Evolutionary conservation across 768 basidiomycete species (phyloP).

Genomic region (Panaeolus cyanescens): DNA sequence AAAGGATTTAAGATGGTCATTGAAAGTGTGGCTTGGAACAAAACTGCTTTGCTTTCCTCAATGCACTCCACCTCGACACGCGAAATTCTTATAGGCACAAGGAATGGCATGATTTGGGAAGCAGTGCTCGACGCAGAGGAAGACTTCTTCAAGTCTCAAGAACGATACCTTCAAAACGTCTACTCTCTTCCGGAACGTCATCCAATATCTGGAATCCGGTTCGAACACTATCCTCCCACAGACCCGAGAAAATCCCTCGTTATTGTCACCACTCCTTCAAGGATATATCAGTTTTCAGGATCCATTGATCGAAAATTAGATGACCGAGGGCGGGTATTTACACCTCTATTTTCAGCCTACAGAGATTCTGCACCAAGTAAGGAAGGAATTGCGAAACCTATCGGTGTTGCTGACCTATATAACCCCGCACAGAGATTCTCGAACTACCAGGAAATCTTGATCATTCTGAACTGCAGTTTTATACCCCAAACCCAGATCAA

Average conservation of each 20-base stretch:
- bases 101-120: constrained; percentile 86
- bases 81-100: constrained; percentile 85
- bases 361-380: constrained; percentile 80
- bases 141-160: constrained; percentile 89
- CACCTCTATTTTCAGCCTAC: constrained; percentile 71
- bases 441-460: constrained; percentile 83
- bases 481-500: constrained; percentile 69
- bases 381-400: constrained; percentile 11
- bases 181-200: constrained; percentile 81
- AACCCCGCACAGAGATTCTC: constrained; percentile 66
- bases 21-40: constrained; percentile 93
- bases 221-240: constrained; percentile 70
- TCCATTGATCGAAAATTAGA: constrained; percentile 65
- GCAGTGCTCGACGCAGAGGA: constrained; percentile 89
- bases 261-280: constrained; percentile 80
- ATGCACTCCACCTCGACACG: constrained; percentile 73
- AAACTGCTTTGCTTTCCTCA: constrained; percentile 60
- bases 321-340: constrained; percentile 76
- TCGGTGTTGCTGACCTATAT: constrained; percentile 14
- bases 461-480: constrained; percentile 82
- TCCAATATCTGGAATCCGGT: constrained; percentile 83
- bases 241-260: constrained; percentile 69
- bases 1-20: constrained; percentile 85
- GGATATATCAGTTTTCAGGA: constrained; percentile 91
- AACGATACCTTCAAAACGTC: constrained; percentile 73